Percentiles rank a stretch among this genome's conserved stretches.
These are phyloP conservation scores for Rhododendron griersonianum DNA, from an alignment of 148 eudicot species.

Conservation along the genomic window DNA sequence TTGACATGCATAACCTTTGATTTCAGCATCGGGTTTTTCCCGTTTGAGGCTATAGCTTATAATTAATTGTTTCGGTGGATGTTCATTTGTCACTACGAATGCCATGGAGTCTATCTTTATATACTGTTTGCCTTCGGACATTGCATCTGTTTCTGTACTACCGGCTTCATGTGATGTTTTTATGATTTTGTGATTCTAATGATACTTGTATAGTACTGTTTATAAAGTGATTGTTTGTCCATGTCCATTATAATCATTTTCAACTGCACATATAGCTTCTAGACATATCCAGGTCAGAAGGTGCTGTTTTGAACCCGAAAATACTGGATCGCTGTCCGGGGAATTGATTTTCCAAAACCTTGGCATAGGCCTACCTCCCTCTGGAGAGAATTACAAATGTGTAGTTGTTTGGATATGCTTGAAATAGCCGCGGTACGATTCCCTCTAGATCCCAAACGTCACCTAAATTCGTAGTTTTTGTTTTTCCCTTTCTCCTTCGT, in stretches of 20 bases:
- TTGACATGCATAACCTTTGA: conserved; percentile 73
- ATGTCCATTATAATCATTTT: not conserved
- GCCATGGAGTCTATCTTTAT: not conserved
- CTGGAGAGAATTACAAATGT: not conserved
- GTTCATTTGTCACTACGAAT: not conserved
- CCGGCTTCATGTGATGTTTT: conserved; percentile 3
- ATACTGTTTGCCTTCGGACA: not conserved
- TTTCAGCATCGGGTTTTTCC: conserved; percentile 55
- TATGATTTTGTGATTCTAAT: not conserved
- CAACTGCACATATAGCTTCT: not conserved
- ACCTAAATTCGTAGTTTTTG: no score
- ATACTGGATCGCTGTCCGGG: not conserved
- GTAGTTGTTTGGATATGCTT: not conserved
- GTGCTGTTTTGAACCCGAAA: not conserved
- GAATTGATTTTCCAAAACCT: not conserved
- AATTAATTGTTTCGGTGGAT: conserved; percentile 9
- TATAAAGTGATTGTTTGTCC: not conserved
- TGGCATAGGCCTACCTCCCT: not conserved
- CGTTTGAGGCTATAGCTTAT: conserved; percentile 30
- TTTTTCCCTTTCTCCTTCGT: no score
- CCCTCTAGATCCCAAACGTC: no score
- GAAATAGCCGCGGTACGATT: no score
- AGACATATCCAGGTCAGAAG: not conserved
- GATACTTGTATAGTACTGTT: not conserved
- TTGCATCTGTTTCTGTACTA: conserved; percentile 2